These are phyloP conservation scores for Amaranthus tricolor DNA, from an alignment of 179 eudicot species.

Conservation along the genomic window DNA sequence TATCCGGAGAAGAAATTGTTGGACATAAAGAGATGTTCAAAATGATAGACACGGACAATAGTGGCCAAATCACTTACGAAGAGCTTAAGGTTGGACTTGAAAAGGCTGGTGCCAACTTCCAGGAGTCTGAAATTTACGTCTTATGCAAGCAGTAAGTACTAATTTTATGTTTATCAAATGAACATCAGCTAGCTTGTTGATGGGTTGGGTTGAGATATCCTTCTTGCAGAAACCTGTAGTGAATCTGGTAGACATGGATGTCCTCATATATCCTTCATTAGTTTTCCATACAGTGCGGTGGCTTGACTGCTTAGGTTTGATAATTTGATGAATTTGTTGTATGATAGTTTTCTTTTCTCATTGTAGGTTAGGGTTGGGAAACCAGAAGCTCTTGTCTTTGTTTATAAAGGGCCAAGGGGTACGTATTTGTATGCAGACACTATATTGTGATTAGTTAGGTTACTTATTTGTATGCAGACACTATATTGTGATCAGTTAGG, in stretches of 20 bases:
- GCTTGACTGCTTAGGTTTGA: no score
- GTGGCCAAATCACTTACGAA: slow-evolving; percentile 76
- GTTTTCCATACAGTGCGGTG: not conserved
- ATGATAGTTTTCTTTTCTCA: slow-evolving; percentile 20
- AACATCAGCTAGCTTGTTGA: not conserved
- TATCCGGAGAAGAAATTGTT: slow-evolving; percentile 86
- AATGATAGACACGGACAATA: slow-evolving; percentile 76
- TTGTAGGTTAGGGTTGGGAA: slow-evolving; percentile 24
- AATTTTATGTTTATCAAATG: not conserved
- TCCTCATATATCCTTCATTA: not conserved
- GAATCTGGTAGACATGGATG: not conserved
- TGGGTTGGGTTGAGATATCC: not conserved
- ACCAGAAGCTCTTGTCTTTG: slow-evolving; percentile 18
- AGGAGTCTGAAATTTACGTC: slow-evolving; percentile 60
- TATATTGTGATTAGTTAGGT: not conserved
- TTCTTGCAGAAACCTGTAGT: not conserved
- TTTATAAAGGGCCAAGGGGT: slow-evolving; percentile 11
- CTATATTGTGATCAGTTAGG: not conserved
- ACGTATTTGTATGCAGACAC: not conserved
- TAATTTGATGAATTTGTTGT: no score
- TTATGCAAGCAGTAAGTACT: slow-evolving; percentile 72
- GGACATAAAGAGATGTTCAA: slow-evolving; percentile 86
- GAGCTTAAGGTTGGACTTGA: slow-evolving; percentile 71
- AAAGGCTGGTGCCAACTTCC: slow-evolving; percentile 70
- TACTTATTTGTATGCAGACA: not conserved